Evolutionary conservation across 1,284 basidiomycete species (phyloP).

Genomic region (Austroboletus olivaceoglutinosus): DNA sequence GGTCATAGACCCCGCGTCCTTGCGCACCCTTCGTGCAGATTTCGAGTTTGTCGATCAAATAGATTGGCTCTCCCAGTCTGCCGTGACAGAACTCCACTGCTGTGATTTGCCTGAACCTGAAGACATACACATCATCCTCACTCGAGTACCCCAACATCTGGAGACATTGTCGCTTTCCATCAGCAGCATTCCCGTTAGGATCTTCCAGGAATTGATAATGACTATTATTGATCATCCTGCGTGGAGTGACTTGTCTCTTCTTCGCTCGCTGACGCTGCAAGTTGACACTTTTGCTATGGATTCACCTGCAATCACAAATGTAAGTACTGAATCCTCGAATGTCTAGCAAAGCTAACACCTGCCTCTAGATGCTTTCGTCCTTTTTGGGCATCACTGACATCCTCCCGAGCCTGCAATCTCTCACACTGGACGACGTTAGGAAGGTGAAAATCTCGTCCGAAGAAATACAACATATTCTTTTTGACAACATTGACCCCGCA

Average conservation of each 20-base stretch:
- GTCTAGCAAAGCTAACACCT: not conserved
- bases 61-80: conserved; percentile 1
- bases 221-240: no score
- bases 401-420: not conserved
- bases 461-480: not conserved
- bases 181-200: no score
- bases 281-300: no score
- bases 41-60: rapidly evolving
- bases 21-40: conserved; percentile 4
- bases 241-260: no score
- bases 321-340: no score
- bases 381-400: not conserved
- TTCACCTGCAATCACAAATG: no score
- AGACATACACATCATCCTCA: not conserved
- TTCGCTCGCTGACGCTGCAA: no score
- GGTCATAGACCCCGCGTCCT: conserved; percentile 1
- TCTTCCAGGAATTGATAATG: no score
- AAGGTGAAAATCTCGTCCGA: not conserved
- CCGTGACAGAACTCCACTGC: conserved; percentile 2
- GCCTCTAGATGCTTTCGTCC: not conserved
- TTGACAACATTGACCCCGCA: not conserved
- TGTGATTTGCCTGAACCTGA: no score
- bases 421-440: not conserved
- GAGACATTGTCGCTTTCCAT: not conserved
- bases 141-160: not conserved